Percentiles rank a stretch among this genome's conserved stretches.
Conservation (phyloP, 108 stramenopile genomes). For the Halocafeteria seosinensis region DNA sequence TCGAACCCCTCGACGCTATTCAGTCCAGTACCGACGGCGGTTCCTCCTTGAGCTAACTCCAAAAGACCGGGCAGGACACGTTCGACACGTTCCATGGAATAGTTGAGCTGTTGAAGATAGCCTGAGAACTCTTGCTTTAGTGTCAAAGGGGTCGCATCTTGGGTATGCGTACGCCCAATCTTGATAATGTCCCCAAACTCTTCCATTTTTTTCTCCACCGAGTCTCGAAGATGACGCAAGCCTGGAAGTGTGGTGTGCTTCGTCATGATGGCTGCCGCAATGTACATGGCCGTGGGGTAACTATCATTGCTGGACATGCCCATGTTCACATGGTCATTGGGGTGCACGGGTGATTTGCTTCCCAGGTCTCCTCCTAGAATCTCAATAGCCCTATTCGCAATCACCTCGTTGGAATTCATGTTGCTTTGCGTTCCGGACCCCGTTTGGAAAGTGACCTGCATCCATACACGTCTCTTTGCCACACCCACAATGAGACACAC, state of each 20-base stretch:
- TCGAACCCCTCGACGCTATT: conserved; percentile 78
- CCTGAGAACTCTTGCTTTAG: conserved; percentile 91
- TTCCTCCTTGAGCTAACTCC: conserved; percentile 85
- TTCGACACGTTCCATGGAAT: conserved; percentile 59
- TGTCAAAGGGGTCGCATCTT: conserved; percentile 93
- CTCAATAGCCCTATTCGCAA: conserved; percentile 86
- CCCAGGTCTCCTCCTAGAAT: conserved; percentile 71
- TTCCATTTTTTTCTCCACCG: conserved; percentile 47
- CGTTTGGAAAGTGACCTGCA: conserved; percentile 69
- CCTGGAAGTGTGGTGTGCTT: conserved; percentile 55
- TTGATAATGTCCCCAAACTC: conserved; percentile 71
- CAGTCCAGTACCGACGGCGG: conserved; percentile 87
- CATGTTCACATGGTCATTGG: conserved; percentile 94
- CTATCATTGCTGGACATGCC: conserved; percentile 80
- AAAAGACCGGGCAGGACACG: conserved; percentile 46
- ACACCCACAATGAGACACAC: too few relatives aligned
- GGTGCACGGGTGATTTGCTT: conserved; percentile 70
- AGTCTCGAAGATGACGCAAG: conserved; percentile 36
- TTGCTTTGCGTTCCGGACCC: conserved; percentile 92
- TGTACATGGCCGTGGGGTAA: conserved; percentile 95
- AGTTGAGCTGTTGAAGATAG: conserved; percentile 74
- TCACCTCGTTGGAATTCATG: conserved; percentile 97
- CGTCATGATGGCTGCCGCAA: conserved; percentile 56
- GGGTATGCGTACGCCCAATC: conserved; percentile 91
- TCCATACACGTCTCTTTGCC: neutral